Conservation (phyloP, 768 basidiomycete species). For the Suillus ampliporus region DNA sequence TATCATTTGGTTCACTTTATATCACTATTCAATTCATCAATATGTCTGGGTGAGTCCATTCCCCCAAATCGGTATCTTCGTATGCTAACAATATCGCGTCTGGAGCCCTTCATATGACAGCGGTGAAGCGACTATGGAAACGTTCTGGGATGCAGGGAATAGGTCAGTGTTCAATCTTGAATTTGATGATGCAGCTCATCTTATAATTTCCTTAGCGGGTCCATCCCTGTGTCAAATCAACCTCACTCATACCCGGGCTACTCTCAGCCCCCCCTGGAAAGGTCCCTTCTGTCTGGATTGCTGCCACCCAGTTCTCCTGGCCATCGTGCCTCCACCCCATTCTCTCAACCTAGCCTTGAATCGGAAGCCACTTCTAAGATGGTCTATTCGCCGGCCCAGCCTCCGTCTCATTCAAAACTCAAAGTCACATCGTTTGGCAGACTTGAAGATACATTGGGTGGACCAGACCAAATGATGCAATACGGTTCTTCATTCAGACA, state of each 20-base stretch:
- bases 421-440: neutral
- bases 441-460: too few relatives aligned
- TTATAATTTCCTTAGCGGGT: neutral
- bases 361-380: too few relatives aligned
- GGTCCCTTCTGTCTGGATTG: neutral
- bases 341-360: too few relatives aligned
- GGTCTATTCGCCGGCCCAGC: too few relatives aligned
- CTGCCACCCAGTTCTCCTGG: neutral
- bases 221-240: neutral
- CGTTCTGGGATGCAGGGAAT: neutral
- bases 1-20: neutral
- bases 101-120: neutral
- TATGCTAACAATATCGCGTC: neutral
- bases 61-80: neutral
- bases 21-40: too few relatives aligned
- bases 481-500: too few relatives aligned
- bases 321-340: neutral
- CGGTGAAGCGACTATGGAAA: too few relatives aligned
- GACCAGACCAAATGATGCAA: too few relatives aligned
- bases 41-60: neutral
- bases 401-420: neutral
- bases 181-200: neutral
- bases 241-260: neutral
- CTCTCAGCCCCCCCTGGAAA: neutral
- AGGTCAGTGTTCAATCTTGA: neutral